Evolutionary conservation across 2,329 filamentous ascomycete species (phyloP).

Genomic region (Talaromyces sp.): DNA sequence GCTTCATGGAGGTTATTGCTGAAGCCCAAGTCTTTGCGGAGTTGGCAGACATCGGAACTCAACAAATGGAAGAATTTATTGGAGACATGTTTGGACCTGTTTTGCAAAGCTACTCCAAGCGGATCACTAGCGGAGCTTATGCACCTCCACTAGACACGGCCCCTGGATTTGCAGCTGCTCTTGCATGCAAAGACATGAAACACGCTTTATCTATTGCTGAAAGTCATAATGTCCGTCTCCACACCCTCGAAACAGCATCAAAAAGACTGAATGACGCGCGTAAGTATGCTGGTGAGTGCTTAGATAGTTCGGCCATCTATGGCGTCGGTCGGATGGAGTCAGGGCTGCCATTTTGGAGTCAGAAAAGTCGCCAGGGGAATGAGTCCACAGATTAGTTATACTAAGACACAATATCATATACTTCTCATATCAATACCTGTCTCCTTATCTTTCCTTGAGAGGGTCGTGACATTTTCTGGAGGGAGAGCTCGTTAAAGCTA

Average conservation of each 20-base stretch:
- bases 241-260: conserved; percentile 14
- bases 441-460: too few species aligned
- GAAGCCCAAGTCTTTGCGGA: conserved; percentile 56
- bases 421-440: too few species aligned
- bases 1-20: conserved; percentile 53
- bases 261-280: conserved; percentile 7
- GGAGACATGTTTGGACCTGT: conserved; percentile 22
- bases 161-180: conserved; percentile 18
- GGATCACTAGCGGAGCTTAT: conserved; percentile 23
- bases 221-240: conserved; percentile 6
- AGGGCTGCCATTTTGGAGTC: conserved; percentile 16
- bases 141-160: conserved; percentile 14
- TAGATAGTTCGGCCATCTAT: conserved; percentile 20
- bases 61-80: conserved; percentile 49
- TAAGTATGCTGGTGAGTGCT: conserved; percentile 17
- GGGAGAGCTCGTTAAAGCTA: too few species aligned
- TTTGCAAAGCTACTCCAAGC: conserved; percentile 18
- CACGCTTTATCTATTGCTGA: conserved; percentile 17
- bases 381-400: too few species aligned
- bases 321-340: conserved; percentile 13
- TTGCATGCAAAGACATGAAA: conserved; percentile 19
- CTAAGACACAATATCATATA: too few species aligned
- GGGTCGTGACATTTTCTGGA: too few species aligned
- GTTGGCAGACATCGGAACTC: conserved; percentile 45
- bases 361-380: conserved; percentile 16